Conservation (phyloP, 2,329 filamentous ascomycete genomes). For the Paracoccidioides lutzii region DNA sequence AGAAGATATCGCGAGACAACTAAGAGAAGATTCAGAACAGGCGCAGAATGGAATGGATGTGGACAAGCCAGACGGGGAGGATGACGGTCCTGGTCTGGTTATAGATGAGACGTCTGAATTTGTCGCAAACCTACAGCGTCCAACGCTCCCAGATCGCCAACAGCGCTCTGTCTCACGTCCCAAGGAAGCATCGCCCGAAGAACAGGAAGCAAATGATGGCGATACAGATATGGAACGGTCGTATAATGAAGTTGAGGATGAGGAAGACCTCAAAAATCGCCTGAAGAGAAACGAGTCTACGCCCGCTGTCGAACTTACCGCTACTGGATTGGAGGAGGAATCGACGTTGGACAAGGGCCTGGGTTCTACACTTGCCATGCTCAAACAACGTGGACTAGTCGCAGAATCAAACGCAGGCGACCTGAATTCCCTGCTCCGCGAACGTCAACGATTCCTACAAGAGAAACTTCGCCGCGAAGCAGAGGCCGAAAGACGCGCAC, state of each 20-base stretch:
- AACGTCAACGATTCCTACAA: slow-evolving; percentile 64
- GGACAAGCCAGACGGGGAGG: slow-evolving; percentile 40
- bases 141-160: slow-evolving; percentile 44
- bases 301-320: slow-evolving; percentile 41
- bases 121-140: slow-evolving; percentile 68
- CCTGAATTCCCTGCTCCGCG: slow-evolving; percentile 53
- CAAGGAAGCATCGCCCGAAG: slow-evolving; percentile 22
- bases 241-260: slow-evolving; percentile 40
- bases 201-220: slow-evolving; percentile 40
- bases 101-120: slow-evolving; percentile 96
- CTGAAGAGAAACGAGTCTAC: slow-evolving; percentile 37
- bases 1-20: slow-evolving; percentile 71
- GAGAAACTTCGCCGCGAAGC: slow-evolving; percentile 66
- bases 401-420: slow-evolving; percentile 49
- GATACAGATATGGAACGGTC: slow-evolving; percentile 42
- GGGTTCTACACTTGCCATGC: slow-evolving; percentile 66
- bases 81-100: slow-evolving; percentile 56
- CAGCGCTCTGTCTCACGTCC: slow-evolving; percentile 24
- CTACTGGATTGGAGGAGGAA: slow-evolving; percentile 72
- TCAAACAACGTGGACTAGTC: slow-evolving; percentile 75
- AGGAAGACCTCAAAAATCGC: slow-evolving; percentile 37
- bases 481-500: slow-evolving; percentile 67
- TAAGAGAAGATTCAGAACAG: slow-evolving; percentile 47
- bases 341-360: slow-evolving; percentile 65
- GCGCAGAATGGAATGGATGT: slow-evolving; percentile 44